Evolutionary conservation across 352 stramenopile species (phyloP).

Genomic region (Phytophthora cryptogea): DNA sequence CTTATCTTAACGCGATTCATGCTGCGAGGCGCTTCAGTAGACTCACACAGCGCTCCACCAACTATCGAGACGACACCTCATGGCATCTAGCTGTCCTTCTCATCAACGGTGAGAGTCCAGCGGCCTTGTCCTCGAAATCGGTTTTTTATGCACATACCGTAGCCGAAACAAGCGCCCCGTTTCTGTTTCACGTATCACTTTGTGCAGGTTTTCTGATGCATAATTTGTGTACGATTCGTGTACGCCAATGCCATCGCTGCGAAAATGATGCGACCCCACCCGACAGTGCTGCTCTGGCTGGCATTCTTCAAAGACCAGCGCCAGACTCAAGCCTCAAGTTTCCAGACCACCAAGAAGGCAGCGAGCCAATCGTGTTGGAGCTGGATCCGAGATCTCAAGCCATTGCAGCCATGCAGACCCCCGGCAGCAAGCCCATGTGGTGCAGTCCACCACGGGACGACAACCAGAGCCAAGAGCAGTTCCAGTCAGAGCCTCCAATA

Average conservation of each 20-base stretch:
- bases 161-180: neutral
- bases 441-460: conserved; percentile 21
- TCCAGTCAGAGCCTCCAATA: conserved; percentile 22
- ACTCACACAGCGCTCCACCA: neutral
- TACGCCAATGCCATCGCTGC: conserved; percentile 25
- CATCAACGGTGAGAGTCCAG: conserved; percentile 5
- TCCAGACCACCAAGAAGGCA: conserved; percentile 20
- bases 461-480: conserved; percentile 10
- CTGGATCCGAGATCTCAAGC: conserved; percentile 1
- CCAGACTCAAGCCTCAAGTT: conserved; percentile 20
- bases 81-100: neutral
- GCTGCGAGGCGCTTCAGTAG: neutral
- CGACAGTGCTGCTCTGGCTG: conserved; percentile 4
- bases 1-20: neutral
- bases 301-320: conserved; percentile 38
- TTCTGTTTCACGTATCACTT: conserved; percentile 16
- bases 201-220: conserved; percentile 17
- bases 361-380: neutral
- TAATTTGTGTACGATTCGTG: conserved; percentile 37
- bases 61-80: neutral
- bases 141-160: conserved; percentile 6
- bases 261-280: conserved; percentile 8
- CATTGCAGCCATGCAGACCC: conserved; percentile 12
- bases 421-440: conserved; percentile 31
- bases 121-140: neutral